Percentiles rank a stretch among this genome's conserved stretches.
These are phyloP conservation scores for Hyphodiscus sp. DNA, from an alignment of 2,329 filamentous ascomycete species.

Conservation along the genomic window DNA sequence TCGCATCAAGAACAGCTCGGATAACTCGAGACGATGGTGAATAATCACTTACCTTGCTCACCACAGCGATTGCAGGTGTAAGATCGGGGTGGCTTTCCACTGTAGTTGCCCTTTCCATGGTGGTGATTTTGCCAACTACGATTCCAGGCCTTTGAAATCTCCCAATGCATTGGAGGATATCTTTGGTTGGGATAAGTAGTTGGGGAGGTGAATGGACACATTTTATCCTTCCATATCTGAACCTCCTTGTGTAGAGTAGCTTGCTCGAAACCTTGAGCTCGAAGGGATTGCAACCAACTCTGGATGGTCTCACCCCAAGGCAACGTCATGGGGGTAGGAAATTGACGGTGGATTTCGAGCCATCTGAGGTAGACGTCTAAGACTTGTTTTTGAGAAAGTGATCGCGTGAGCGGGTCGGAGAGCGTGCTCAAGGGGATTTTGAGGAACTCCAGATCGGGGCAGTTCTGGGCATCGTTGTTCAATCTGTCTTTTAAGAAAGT, in stretches of 20 bases:
- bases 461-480: background rate
- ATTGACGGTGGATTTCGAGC: conserved; percentile 21
- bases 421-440: conserved; percentile 15
- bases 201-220: conserved; percentile 2
- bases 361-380: conserved; percentile 21
- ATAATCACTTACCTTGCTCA: conserved; percentile 15
- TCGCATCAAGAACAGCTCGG: background rate
- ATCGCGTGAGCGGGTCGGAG: conserved; percentile 11
- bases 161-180: conserved; percentile 2
- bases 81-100: conserved; percentile 9
- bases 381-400: conserved; percentile 7
- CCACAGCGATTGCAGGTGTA: conserved; percentile 26
- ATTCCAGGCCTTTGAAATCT: conserved; percentile 11
- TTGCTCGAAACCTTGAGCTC: conserved; percentile 11
- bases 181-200: background rate
- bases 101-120: conserved; percentile 2
- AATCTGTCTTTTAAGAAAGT: background rate
- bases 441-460: background rate
- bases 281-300: conserved; percentile 19
- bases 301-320: conserved; percentile 18
- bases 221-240: conserved; percentile 14
- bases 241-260: conserved; percentile 13
- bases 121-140: background rate
- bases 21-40: background rate
- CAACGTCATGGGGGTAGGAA: conserved; percentile 8